Conservation (phyloP, 1,139 yeast genomes). For the Saccharomycopsis crataegensis region DNA sequence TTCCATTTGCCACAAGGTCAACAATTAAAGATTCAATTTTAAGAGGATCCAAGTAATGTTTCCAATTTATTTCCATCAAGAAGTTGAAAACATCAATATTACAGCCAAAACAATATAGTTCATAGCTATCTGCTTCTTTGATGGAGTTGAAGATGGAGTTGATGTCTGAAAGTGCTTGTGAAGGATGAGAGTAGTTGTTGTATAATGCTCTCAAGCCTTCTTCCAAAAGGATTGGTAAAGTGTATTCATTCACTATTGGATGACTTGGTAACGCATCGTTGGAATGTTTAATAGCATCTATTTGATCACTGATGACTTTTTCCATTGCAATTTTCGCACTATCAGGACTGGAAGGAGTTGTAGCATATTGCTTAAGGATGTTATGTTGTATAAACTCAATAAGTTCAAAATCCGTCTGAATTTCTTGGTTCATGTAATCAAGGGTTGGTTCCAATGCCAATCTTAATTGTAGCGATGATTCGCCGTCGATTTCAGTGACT, state of each 20-base stretch:
- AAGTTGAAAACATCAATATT: slow-evolving; percentile 16
- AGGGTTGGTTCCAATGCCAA: slow-evolving; percentile 7
- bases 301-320: not conserved
- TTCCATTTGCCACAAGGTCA: slow-evolving; percentile 12
- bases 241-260: slow-evolving; percentile 10
- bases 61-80: slow-evolving; percentile 12
- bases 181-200: not conserved
- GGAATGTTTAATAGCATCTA: not conserved
- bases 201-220: slow-evolving; percentile 2
- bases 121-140: slow-evolving; percentile 1
- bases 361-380: not conserved
- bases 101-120: slow-evolving; percentile 11
- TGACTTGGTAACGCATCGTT: not conserved
- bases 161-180: slow-evolving; percentile 7
- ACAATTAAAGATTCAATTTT: slow-evolving; percentile 8
- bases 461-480: not conserved
- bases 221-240: slow-evolving; percentile 7
- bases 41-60: slow-evolving; percentile 6
- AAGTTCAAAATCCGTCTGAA: slow-evolving; percentile 4
- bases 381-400: slow-evolving; percentile 2
- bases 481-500: not conserved
- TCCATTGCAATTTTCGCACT: not conserved
- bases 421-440: slow-evolving; percentile 2
- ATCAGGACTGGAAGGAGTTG: not conserved
- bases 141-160: slow-evolving; percentile 6